Base-by-base conservation (phyloP, 2,329 filamentous ascomycete genomes). In the Epichloe sp. region DNA sequence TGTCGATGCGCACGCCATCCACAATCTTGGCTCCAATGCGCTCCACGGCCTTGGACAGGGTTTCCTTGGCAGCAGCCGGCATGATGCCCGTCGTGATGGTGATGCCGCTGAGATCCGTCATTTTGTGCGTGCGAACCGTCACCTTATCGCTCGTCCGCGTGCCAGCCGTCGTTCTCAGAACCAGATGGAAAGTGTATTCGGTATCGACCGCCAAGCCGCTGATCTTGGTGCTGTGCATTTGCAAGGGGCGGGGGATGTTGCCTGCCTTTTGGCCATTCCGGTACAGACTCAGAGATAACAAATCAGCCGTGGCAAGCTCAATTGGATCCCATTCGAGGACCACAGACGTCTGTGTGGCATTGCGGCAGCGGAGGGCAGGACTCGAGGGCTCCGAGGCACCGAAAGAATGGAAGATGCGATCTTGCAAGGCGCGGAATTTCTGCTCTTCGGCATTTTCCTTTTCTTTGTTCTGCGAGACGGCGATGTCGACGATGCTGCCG, bases 281-380 rank as follows among this genome's bases (percentile, higher is more conserved):
- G 71, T 93, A 97, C 48, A 98, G 77, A 52, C 86, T 88, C 49
- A 98, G 79, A 47, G 86, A 91, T 62, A 93, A 84, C 55, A 97
- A 78, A 64, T 93, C 88, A 56, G 93, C 89, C 5, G 91, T 97
- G 21, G 90, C 93, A 47, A 96, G 82, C 61, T 91, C 80, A 63
- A 98, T 86, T 36, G 91, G 88, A 57, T 97, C 93, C 93, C 93
- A 98, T 71, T 97, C 93, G 49, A 98, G 85, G 38, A 98, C 93
- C 44, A 97, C 85, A 31, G 88, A 94, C n/a, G 93, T 98, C 70
- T 98, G 93, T 1, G 93, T 98, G 51, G 91, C 90, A 76, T 97
- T 98, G 70, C 89, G 86, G 69, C 93, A 94, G 62, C 89, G 87
- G 37, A 98, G 81, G 48, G 86, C 70, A 7, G 93, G 93, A 1